A percentile compares a stretch with the other conserved stretches of the same genome.
Evolutionary conservation across 177 flowering plant species (phyloP).

Genomic region (Telopea speciosissima): DNA sequence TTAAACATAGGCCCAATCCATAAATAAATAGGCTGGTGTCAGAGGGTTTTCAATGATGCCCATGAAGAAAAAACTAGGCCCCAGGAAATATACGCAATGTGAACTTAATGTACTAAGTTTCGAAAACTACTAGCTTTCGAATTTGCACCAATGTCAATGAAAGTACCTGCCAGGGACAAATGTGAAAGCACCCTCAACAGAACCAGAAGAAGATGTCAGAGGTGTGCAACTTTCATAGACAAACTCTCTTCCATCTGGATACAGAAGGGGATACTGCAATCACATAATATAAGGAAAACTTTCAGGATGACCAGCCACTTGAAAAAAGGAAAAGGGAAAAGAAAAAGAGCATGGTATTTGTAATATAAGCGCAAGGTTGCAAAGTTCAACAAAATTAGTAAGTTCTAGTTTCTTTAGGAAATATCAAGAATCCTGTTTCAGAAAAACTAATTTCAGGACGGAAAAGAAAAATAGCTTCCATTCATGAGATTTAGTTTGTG

Average conservation of each 20-base stretch:
- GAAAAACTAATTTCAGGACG: not conserved
- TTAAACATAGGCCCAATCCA: not conserved
- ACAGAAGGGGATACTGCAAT: slow-evolving; percentile 73
- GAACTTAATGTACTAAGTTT: not conserved
- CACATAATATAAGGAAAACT: slow-evolving; percentile 1
- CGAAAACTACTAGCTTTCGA: not conserved
- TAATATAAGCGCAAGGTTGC: not conserved
- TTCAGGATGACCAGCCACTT: too few relatives aligned
- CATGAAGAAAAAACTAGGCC: not conserved
- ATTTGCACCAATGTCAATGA: not conserved
- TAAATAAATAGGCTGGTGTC: not conserved
- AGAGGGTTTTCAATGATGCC: not conserved
- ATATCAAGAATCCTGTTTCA: not conserved
- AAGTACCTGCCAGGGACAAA: slow-evolving; percentile 92
- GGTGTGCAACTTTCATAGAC: slow-evolving; percentile 74
- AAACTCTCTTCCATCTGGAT: slow-evolving; percentile 60
- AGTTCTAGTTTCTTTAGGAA: not conserved
- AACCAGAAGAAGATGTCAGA: slow-evolving; percentile 47
- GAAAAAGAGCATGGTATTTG: not conserved
- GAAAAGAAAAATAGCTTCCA: not conserved
- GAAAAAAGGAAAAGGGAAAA: not conserved
- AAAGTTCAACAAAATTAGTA: not conserved
- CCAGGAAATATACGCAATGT: too few relatives aligned
- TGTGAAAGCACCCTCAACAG: slow-evolving; percentile 76
- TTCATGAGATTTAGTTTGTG: not conserved